phyloP scores from a whole-genome alignment of 805 yeast species.

The Ogataea ganodermae region DNA sequence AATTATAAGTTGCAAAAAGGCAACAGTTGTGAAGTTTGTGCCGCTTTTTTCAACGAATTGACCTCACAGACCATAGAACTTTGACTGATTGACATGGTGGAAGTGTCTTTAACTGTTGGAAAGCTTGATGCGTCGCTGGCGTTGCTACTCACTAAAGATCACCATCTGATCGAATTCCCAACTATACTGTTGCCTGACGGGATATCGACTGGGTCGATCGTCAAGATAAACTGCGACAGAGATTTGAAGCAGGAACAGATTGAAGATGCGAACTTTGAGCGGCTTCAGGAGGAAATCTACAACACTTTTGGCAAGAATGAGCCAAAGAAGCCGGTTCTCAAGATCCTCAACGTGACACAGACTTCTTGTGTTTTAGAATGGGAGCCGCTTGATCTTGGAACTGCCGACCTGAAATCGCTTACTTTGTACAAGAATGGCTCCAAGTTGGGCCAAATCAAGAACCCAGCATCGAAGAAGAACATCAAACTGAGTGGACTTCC shows the following conservation, averaged over 20 bases:
- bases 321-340: conserved; percentile 72
- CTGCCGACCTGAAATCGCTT: conserved; percentile 74
- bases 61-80: background rate
- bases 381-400: conserved; percentile 84
- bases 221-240: conserved; percentile 80
- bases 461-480: conserved; percentile 72
- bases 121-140: conserved; percentile 95
- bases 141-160: conserved; percentile 79
- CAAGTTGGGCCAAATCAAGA: conserved; percentile 81
- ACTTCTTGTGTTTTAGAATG: conserved; percentile 94
- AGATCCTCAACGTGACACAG: conserved; percentile 80
- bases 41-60: background rate
- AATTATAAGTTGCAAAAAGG: background rate
- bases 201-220: conserved; percentile 88
- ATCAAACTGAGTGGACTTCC: conserved; percentile 92
- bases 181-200: conserved; percentile 88
- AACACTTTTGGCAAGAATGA: conserved; percentile 68
- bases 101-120: conserved; percentile 92
- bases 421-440: conserved; percentile 73
- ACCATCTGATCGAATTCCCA: conserved; percentile 95
- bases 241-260: conserved; percentile 64
- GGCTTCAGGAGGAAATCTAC: conserved; percentile 72
- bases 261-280: conserved; percentile 59
- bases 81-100: conserved; percentile 59
- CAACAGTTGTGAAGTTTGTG: background rate